Base-by-base conservation (phyloP, 345 rosid species). In the Citrus mangshanensis region DNA sequence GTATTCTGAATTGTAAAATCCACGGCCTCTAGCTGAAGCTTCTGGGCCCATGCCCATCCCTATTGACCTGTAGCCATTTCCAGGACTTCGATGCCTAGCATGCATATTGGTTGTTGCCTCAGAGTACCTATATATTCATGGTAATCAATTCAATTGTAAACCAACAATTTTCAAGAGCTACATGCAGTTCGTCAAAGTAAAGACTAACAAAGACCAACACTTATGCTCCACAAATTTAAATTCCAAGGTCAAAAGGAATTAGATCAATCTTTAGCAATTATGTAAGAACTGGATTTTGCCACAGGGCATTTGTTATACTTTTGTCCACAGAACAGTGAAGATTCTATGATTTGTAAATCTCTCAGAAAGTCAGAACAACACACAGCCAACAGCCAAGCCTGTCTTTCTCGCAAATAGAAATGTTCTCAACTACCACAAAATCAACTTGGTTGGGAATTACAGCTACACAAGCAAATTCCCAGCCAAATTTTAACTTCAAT, bases 1-100 rank as follows among this genome's bases (percentile, higher is more conserved):
- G 73, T 84, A 84, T 54, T 91, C 98, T 2, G 97, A 87, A 69
- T 87, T 91, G 80, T 93, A 92, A 77, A 91, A 90, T 4, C 94
- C 94, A 77, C 83, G 98, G 77, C 95, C 95, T 84, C 95, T 89
- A 71, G 84, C 86, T 51, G 97, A 88, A 81, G 80, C 87, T 16
- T 93, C 95, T 6, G 91, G 95, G 34, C 91, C 87, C 82, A 90
- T 74, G 7, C 92, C 91, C 87, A 88, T 87, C 75, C 93, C 96
- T 87, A 88, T 78, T 19, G 92, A 91, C 85, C 98, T 87, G 78
- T 91, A 93, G 68, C 97, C 98, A 88, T 91, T 91, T 82, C 98
- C 98, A 65, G 94, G 89, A 83, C 88, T 94, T 38, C 98, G 88
- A 83, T 93, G 98, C 81, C 97, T 90, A 40, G 91, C 86, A 82